Conservation (phyloP, 768 basidiomycete genomes). For the Hygrocybe punicea region DNA sequence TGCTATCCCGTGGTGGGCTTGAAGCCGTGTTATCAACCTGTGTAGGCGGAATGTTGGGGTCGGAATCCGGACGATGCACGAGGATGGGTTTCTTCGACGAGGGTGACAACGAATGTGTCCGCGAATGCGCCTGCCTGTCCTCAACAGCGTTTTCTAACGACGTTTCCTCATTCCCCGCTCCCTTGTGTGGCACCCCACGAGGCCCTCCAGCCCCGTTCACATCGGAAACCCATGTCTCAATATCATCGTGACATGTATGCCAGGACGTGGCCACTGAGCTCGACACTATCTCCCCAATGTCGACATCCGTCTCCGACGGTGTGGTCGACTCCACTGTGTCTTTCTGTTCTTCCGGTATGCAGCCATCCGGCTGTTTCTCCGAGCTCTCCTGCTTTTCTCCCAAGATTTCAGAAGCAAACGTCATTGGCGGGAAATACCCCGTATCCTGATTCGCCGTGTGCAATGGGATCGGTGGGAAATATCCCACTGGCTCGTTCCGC, state of each 20-base stretch:
- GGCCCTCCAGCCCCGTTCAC: slow-evolving; percentile 1
- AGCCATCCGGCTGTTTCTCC: background rate
- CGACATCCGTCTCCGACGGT: background rate
- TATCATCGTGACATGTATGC: background rate
- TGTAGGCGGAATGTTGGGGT: background rate
- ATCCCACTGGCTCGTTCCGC: slow-evolving; percentile 19
- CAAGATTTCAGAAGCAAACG: background rate
- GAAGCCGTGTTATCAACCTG: background rate
- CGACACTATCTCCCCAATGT: background rate
- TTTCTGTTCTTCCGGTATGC: background rate
- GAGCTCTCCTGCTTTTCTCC: background rate
- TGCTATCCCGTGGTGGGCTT: no score
- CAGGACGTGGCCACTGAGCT: background rate
- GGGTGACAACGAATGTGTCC: slow-evolving; percentile 4
- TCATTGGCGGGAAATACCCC: slow-evolving; percentile 1
- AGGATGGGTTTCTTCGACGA: background rate
- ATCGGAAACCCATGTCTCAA: slow-evolving; percentile 1
- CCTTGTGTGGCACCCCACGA: background rate
- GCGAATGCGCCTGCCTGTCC: background rate
- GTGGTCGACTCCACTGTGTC: background rate
- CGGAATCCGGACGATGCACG: slow-evolving; percentile 3
- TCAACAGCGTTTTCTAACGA: slow-evolving; percentile 4
- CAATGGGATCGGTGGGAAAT: slow-evolving; percentile 15
- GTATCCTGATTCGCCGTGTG: background rate
- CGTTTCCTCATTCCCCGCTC: slow-evolving; percentile 4